These are phyloP conservation scores for Neurospora tetraspora DNA, from an alignment of 495 filamentous ascomycete genomes.

Conservation along the genomic window DNA sequence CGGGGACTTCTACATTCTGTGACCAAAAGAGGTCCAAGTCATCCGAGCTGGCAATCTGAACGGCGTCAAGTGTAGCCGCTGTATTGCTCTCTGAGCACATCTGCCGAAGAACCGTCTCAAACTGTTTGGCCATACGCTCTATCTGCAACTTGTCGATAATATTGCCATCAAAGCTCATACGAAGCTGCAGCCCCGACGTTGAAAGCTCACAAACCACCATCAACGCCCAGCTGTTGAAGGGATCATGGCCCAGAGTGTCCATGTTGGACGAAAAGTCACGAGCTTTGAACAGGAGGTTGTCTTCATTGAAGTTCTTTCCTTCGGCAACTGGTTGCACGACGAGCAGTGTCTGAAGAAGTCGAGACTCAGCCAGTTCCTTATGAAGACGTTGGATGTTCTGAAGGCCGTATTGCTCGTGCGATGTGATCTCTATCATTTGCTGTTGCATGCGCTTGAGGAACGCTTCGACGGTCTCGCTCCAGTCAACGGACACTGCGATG, in stretches of 20 bases:
- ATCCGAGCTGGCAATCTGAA: not conserved
- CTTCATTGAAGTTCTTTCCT: not conserved
- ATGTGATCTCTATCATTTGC: not conserved
- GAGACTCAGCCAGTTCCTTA: not conserved
- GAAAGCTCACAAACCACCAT: conserved; percentile 25
- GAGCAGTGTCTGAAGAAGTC: not conserved
- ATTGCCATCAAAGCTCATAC: not conserved
- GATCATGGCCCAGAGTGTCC: not conserved
- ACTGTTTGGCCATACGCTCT: not conserved
- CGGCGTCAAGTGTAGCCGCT: not conserved
- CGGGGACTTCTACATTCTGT: not conserved
- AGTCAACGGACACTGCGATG: conserved; percentile 22
- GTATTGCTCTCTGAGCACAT: not conserved
- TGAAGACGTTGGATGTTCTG: not conserved
- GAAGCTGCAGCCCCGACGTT: not conserved
- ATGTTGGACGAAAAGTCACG: not conserved
- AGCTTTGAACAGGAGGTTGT: not conserved
- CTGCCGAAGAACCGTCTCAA: not conserved
- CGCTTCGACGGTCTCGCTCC: not conserved
- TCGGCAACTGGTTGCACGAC: not conserved
- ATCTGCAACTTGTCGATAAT: not conserved
- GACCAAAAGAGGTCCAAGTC: not conserved
- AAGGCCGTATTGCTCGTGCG: not conserved
- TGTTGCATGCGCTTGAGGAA: not conserved
- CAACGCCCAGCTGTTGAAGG: not conserved